phyloP scores from a whole-genome alignment of 305 asterid genomes.

The Fraxinus sp. region DNA sequence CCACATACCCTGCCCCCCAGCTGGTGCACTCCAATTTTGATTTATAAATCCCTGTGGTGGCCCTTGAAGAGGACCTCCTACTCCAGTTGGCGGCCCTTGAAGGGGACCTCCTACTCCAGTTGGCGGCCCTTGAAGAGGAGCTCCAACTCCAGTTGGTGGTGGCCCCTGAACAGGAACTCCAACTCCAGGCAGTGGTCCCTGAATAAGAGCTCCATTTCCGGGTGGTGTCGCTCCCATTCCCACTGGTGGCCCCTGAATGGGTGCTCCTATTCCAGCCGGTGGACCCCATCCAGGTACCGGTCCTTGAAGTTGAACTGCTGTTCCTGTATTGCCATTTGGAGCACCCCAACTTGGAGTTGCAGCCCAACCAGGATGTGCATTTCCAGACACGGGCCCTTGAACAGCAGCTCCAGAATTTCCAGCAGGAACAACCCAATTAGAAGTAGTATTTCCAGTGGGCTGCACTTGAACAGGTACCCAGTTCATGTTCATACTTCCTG shows the following conservation, averaged over 20 bases:
- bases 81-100: slow-evolving; percentile 29
- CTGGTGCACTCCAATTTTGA: slow-evolving; percentile 57
- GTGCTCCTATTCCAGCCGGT: slow-evolving; percentile 41
- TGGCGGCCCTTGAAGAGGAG: not conserved
- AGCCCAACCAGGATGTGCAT: slow-evolving; percentile 53
- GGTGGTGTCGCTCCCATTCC: slow-evolving; percentile 43
- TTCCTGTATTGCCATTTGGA: slow-evolving; percentile 31
- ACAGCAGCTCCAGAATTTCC: slow-evolving; percentile 33
- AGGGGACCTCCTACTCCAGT: slow-evolving; percentile 34
- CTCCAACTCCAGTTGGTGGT: too few species aligned
- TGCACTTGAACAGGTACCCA: slow-evolving; percentile 44
- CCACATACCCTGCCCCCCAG: slow-evolving; percentile 52
- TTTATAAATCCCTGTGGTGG: slow-evolving; percentile 44
- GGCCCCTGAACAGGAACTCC: slow-evolving; percentile 8
- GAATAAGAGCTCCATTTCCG: slow-evolving; percentile 30
- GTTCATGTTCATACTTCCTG: slow-evolving; percentile 33
- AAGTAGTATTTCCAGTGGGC: slow-evolving; percentile 30
- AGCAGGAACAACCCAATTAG: slow-evolving; percentile 45
- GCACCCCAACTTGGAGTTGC: slow-evolving; percentile 43
- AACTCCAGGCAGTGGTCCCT: slow-evolving; percentile 26
- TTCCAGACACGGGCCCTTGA: slow-evolving; percentile 43
- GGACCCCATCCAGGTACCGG: slow-evolving; percentile 58
- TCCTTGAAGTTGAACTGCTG: slow-evolving; percentile 38
- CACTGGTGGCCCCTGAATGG: slow-evolving; percentile 34
- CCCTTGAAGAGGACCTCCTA: slow-evolving; percentile 44